Evolutionary conservation across 2,329 filamentous ascomycete genomes (phyloP).

Genomic region (Fusarium kyushuense): DNA sequence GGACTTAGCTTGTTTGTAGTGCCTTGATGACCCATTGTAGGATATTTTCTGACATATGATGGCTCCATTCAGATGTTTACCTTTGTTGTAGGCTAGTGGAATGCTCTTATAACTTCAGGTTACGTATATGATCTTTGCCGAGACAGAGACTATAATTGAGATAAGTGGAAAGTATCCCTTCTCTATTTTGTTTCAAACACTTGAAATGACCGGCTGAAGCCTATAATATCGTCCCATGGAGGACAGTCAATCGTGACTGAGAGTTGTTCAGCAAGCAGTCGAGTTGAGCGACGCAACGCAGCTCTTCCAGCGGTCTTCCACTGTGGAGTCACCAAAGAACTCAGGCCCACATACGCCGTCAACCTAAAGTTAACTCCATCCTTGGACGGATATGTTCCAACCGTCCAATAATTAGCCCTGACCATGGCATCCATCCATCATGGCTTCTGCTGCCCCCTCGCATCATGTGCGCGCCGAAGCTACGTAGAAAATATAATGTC

Average conservation of each 20-base stretch:
- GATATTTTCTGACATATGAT: background rate
- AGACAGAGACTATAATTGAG: background rate
- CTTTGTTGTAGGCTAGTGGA: background rate
- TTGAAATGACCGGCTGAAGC: constrained; percentile 12
- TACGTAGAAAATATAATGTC: constrained; percentile 3
- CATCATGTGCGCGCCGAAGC: constrained; percentile 28
- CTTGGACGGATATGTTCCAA: constrained; percentile 3
- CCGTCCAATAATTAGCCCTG: constrained; percentile 12
- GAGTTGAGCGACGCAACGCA: background rate
- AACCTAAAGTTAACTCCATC: constrained; percentile 19
- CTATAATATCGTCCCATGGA: background rate
- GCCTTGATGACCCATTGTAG: background rate
- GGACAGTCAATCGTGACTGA: constrained; percentile 6
- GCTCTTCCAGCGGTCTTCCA: background rate
- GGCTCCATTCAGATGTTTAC: background rate
- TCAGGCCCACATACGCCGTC: constrained; percentile 4
- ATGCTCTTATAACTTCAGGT: background rate
- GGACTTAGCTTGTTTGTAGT: background rate
- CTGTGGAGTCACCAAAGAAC: constrained; percentile 9
- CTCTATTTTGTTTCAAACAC: no score
- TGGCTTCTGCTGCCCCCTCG: constrained; percentile 6
- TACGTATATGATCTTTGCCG: background rate
- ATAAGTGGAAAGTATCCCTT: no score
- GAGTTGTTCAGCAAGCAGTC: constrained; percentile 10
- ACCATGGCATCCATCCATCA: constrained; percentile 17